Percentiles rank a stretch among this genome's conserved stretches.
Conservation (phyloP, 768 basidiomycete genomes). For the Agaricus sinodeliciosus region DNA sequence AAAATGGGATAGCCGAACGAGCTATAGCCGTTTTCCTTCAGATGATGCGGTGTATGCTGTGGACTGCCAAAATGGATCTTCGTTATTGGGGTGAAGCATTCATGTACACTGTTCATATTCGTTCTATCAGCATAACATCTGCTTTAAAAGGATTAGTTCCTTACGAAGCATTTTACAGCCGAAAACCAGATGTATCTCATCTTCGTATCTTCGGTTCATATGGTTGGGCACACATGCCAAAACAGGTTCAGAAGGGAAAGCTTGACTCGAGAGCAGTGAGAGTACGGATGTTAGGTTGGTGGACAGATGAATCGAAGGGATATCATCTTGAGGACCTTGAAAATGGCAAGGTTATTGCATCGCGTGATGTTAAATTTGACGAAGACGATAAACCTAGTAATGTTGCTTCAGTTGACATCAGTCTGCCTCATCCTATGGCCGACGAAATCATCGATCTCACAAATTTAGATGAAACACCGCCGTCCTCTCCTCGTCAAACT, state of each 20-base stretch:
- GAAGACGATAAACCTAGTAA: constrained; percentile 3
- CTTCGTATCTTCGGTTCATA: constrained; percentile 29
- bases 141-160: constrained; percentile 17
- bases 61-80: not conserved
- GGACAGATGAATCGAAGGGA: constrained; percentile 2
- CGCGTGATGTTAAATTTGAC: not conserved
- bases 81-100: constrained; percentile 18
- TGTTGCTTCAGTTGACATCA: not conserved
- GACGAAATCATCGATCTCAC: no score
- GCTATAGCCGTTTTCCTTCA: constrained; percentile 29
- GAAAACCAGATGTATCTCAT: constrained; percentile 20
- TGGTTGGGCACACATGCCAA: constrained; percentile 7
- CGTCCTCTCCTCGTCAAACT: no score
- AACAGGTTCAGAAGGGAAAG: constrained; percentile 10
- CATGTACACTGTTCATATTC: constrained; percentile 15
- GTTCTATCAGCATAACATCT: constrained; percentile 17
- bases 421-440: no score
- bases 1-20: constrained; percentile 34
- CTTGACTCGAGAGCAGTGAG: constrained; percentile 5
- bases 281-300: not conserved
- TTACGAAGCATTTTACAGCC: constrained; percentile 15
- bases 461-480: no score
- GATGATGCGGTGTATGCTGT: constrained; percentile 23
- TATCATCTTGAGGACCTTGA: not conserved
- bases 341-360: not conserved